These are phyloP conservation scores for Zasmidium citrigriseum DNA, from an alignment of 2,329 filamentous ascomycete genomes.

Conservation along the genomic window DNA sequence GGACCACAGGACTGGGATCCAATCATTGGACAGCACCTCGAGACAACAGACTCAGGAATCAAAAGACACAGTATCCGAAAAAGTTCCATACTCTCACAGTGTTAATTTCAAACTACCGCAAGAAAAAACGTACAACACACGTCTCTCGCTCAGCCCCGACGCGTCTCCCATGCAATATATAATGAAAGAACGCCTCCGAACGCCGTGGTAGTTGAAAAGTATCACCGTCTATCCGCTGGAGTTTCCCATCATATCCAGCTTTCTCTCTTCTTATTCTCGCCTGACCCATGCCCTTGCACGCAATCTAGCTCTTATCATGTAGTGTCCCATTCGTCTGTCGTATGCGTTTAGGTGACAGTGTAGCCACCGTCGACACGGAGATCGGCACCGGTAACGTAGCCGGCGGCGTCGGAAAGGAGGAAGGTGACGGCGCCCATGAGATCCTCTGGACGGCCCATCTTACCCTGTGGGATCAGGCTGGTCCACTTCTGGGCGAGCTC, in stretches of 20 bases:
- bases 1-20: too few species aligned
- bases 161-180: background rate
- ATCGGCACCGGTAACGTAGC: conserved; percentile 64
- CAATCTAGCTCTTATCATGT: background rate
- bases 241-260: background rate
- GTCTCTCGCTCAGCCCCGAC: too few species aligned
- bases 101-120: background rate
- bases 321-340: background rate
- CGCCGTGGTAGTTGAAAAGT: background rate
- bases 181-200: background rate
- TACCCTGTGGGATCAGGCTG: conserved; percentile 85
- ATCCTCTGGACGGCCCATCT: conserved; percentile 90
- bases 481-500: conserved; percentile 89
- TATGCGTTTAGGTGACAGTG: conserved; percentile 39
- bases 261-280: background rate
- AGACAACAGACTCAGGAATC: too few species aligned
- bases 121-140: background rate
- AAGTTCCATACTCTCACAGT: background rate
- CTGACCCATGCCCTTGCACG: background rate
- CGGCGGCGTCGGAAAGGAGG: conserved; percentile 75
- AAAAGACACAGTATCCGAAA: background rate
- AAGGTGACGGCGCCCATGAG: conserved; percentile 92
- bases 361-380: conserved; percentile 46
- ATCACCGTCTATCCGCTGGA: background rate
- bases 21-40: too few species aligned